phyloP scores from a whole-genome alignment of 2,329 filamentous ascomycete genomes.

The Teratosphaeria nubilosa region DNA sequence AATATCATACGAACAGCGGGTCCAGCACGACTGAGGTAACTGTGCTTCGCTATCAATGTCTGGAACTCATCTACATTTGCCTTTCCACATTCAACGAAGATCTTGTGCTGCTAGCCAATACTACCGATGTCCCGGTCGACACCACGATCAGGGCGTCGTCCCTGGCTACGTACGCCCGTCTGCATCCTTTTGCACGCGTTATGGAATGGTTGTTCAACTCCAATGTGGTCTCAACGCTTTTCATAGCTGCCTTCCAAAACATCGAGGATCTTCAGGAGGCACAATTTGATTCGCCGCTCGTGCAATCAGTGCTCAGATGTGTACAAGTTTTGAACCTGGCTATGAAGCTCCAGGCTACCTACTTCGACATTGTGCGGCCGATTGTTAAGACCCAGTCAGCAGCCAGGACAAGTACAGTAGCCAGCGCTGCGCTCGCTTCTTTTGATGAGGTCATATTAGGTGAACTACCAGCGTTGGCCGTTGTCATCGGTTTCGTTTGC shows the following conservation, averaged over 20 bases:
- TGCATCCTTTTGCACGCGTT: slow-evolving; percentile 86
- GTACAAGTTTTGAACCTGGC: slow-evolving; percentile 76
- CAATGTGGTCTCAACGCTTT: slow-evolving; percentile 69
- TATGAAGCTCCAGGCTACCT: slow-evolving; percentile 81
- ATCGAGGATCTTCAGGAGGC: slow-evolving; percentile 61
- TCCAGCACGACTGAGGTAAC: slow-evolving; percentile 49
- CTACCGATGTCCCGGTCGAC: slow-evolving; percentile 66
- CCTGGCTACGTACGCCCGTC: slow-evolving; percentile 66
- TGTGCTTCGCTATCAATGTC: slow-evolving; percentile 65
- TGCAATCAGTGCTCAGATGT: slow-evolving; percentile 67
- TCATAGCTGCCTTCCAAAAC: slow-evolving; percentile 69
- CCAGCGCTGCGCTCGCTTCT: slow-evolving; percentile 68
- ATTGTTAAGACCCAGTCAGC: slow-evolving; percentile 58
- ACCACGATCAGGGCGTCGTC: slow-evolving; percentile 62
- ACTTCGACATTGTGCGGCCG: slow-evolving; percentile 77
- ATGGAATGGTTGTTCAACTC: slow-evolving; percentile 99
- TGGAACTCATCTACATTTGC: slow-evolving; percentile 73
- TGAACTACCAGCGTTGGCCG: slow-evolving; percentile 66
- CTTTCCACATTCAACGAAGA: slow-evolving; percentile 89
- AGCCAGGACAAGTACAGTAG: slow-evolving; percentile 50
- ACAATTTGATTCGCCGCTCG: slow-evolving; percentile 66
- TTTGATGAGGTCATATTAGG: slow-evolving; percentile 87
- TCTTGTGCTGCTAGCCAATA: slow-evolving; percentile 73
- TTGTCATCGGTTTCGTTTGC: slow-evolving; percentile 78
- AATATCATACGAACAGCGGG: slow-evolving; percentile 53